Evolutionary conservation across 768 basidiomycete genomes (phyloP).

Genomic region (Mycena olivaceomarginata): DNA sequence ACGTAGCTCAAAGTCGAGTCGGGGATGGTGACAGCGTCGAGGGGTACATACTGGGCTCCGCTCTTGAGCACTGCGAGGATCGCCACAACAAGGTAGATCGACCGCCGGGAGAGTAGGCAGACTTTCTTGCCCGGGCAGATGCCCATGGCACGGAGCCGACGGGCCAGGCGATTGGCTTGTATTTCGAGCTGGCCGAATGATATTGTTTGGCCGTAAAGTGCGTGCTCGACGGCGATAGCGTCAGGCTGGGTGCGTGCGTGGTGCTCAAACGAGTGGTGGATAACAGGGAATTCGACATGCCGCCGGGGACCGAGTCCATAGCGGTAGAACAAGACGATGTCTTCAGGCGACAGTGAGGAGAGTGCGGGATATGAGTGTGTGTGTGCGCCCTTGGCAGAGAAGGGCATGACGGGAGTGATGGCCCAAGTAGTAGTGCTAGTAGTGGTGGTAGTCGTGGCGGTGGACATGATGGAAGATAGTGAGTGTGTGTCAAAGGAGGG

Average conservation of each 20-base stretch:
- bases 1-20: constrained; percentile 65
- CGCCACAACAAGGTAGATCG: constrained; percentile 62
- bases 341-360: constrained; percentile 44
- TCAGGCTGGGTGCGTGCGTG: constrained; percentile 49
- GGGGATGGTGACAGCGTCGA: constrained; percentile 68
- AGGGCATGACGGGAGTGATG: constrained; percentile 18
- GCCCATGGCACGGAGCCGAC: constrained; percentile 59
- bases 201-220: constrained; percentile 47
- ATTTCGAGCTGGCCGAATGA: constrained; percentile 56
- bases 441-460: constrained; percentile 16
- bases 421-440: constrained; percentile 31
- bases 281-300: constrained; percentile 47
- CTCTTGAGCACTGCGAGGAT: constrained; percentile 68
- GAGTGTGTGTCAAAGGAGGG: constrained; percentile 39
- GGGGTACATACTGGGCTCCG: constrained; percentile 68
- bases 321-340: constrained; percentile 49
- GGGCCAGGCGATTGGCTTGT: constrained; percentile 56
- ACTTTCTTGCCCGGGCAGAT: constrained; percentile 64
- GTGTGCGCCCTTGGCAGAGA: constrained; percentile 30
- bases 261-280: constrained; percentile 52
- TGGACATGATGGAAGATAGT: constrained; percentile 29
- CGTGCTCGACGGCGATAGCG: constrained; percentile 52
- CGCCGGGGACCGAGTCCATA: constrained; percentile 48
- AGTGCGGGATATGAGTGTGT: constrained; percentile 40
- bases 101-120: constrained; percentile 67